A percentile compares a stretch with the other conserved stretches of the same genome.
These are phyloP conservation scores for Dioscorea alata DNA, from an alignment of 106 monocot genomes.

Conservation along the genomic window DNA sequence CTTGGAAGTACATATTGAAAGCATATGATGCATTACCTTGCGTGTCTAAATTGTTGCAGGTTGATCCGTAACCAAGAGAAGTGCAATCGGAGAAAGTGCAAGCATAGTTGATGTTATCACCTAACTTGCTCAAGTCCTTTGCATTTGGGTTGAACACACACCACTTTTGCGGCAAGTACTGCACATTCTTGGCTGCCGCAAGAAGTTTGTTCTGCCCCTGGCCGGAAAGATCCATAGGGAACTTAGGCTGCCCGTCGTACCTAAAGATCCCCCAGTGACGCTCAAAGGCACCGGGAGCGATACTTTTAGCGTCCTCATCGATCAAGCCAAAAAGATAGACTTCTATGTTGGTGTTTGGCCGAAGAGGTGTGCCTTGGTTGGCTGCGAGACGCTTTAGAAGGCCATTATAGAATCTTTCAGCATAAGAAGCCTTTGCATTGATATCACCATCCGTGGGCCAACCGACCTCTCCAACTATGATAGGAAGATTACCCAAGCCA, in stretches of 20 bases:
- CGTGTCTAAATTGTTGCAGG: constrained; percentile 37
- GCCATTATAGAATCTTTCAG: constrained; percentile 42
- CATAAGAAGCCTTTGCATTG: constrained; percentile 25
- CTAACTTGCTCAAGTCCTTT: constrained; percentile 23
- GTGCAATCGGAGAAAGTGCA: constrained; percentile 59
- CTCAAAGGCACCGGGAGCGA: constrained; percentile 57
- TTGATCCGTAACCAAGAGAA: constrained; percentile 50
- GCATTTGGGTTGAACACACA: constrained; percentile 41
- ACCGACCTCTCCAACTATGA: constrained; percentile 46
- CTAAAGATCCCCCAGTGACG: constrained; percentile 59
- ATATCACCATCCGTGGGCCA: constrained; percentile 60
- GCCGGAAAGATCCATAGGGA: constrained; percentile 50
- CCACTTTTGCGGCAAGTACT: constrained; percentile 42
- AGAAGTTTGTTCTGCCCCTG: constrained; percentile 26
- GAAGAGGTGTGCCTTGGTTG: constrained; percentile 36
- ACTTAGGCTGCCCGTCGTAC: constrained; percentile 65
- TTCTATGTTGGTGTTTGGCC: constrained; percentile 35
- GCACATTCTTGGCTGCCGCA: constrained; percentile 34
- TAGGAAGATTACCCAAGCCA: constrained; percentile 22
- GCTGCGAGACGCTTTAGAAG: constrained; percentile 25
- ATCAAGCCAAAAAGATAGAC: constrained; percentile 51
- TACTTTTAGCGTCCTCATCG: constrained; percentile 71
- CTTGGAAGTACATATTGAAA: constrained; percentile 63
- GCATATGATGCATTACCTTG: constrained; percentile 54
- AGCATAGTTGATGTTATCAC: constrained; percentile 43